phyloP scores from a whole-genome alignment of 768 basidiomycete genomes.

The Grammothele lineata region DNA sequence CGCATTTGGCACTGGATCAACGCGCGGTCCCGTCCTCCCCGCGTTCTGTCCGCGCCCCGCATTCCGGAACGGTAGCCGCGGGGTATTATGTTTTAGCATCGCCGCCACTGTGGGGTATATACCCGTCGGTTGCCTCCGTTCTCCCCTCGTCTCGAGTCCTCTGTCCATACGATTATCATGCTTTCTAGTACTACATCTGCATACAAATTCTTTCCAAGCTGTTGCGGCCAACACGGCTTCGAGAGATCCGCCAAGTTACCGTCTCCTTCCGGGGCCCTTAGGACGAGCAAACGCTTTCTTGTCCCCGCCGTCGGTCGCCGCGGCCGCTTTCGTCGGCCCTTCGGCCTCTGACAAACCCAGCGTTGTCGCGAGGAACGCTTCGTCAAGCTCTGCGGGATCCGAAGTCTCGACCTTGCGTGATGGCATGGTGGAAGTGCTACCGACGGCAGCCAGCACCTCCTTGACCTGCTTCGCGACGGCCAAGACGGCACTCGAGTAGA shows the following conservation, averaged over 20 bases:
- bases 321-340: conserved; percentile 13
- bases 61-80: too few species aligned
- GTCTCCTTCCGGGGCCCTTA: conserved; percentile 60
- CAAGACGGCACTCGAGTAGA: conserved; percentile 73
- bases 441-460: conserved; percentile 40
- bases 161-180: too few species aligned
- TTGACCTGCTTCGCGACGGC: conserved; percentile 56
- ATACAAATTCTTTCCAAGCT: too few species aligned
- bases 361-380: conserved; percentile 54
- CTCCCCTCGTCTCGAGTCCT: too few species aligned
- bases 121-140: too few species aligned
- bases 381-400: conserved; percentile 68
- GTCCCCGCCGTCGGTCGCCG: conserved; percentile 23
- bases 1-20: conserved; percentile 2
- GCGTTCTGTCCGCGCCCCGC: too few species aligned
- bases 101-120: too few species aligned
- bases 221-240: background rate
- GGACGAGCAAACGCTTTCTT: conserved; percentile 64
- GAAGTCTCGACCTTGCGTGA: conserved; percentile 79
- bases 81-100: too few species aligned
- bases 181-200: too few species aligned
- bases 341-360: conserved; percentile 36
- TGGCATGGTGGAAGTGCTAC: conserved; percentile 34
- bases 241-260: conserved; percentile 19
- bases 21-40: background rate